Evolutionary conservation across 768 basidiomycete species (phyloP).

Genomic region (Kwoniella mangroviensis): DNA sequence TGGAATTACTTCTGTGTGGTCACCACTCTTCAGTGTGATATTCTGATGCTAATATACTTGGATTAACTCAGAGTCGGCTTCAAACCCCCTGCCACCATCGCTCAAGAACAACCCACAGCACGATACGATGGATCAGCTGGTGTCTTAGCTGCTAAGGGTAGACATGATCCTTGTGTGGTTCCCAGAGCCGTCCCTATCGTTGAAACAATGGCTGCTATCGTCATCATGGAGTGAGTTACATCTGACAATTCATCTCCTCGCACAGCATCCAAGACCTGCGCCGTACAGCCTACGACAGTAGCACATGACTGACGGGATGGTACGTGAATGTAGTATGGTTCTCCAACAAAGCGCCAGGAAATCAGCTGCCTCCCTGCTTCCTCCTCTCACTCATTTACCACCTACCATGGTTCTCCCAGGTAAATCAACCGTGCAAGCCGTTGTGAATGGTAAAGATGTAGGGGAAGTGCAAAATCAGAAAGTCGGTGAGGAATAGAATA

Average conservation of each 20-base stretch:
- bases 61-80: constrained; percentile 97
- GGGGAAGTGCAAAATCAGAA: constrained; percentile 43
- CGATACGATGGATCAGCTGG: constrained; percentile 92
- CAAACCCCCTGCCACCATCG: constrained; percentile 98
- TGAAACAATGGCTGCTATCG: constrained; percentile 94
- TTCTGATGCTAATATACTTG: too few relatives aligned
- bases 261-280: too few relatives aligned
- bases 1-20: too few relatives aligned
- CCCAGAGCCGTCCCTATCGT: constrained; percentile 97
- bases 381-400: constrained; percentile 79
- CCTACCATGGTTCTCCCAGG: constrained; percentile 82
- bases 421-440: constrained; percentile 27
- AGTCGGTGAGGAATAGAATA: constrained; percentile 47
- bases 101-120: constrained; percentile 84
- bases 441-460: constrained; percentile 26
- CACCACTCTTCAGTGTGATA: too few relatives aligned
- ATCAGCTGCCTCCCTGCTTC: constrained; percentile 75
- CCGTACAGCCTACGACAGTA: too few relatives aligned
- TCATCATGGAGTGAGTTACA: constrained; percentile 75
- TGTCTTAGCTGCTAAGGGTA: constrained; percentile 82
- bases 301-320: constrained; percentile 3
- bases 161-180: constrained; percentile 97
- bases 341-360: constrained; percentile 85
- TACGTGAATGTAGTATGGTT: constrained; percentile 63
- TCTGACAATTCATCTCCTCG: too few relatives aligned